Percentiles rank a stretch among this genome's conserved stretches.
Conservation (phyloP, 23 red algal species). For the Gracilaria gracilis region DNA sequence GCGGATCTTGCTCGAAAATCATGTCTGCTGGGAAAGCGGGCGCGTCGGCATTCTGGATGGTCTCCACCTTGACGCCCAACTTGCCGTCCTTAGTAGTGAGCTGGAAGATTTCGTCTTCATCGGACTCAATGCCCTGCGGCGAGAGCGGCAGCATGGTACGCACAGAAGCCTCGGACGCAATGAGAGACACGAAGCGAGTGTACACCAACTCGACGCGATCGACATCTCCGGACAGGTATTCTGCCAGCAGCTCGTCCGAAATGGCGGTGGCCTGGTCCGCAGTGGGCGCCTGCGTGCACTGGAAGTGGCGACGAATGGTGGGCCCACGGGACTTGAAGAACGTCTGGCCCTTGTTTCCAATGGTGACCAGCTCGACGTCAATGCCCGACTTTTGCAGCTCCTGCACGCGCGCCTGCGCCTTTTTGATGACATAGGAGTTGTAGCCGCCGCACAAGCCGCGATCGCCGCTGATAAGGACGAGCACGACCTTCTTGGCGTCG, state of each 20-base stretch:
- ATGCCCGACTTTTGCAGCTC: constrained; percentile 79
- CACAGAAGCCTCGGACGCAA: constrained; percentile 88
- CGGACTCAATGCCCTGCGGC: constrained; percentile 88
- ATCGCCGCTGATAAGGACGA: constrained; percentile 91
- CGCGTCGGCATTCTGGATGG: constrained; percentile 54
- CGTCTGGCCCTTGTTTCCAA: constrained; percentile 88
- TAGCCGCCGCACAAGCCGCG: constrained; percentile 97
- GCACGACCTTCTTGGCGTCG: constrained; percentile 77
- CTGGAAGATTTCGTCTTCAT: constrained; percentile 99
- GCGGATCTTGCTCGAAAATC: constrained; percentile 99
- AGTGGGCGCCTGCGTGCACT: constrained; percentile 85
- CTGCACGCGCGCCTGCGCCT: constrained; percentile 67
- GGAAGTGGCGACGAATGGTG: constrained; percentile 63
- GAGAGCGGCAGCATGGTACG: constrained; percentile 93
- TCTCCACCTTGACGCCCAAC: constrained; percentile 80
- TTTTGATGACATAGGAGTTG: constrained; percentile 93
- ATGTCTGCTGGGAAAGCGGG: constrained; percentile 89
- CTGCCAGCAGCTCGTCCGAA: constrained; percentile 86
- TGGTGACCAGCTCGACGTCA: constrained; percentile 82
- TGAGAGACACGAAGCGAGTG: constrained; percentile 98
- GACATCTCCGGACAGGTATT: constrained; percentile 95
- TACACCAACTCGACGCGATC: constrained; percentile 97
- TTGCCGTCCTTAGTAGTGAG: constrained; percentile 85
- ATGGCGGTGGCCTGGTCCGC: constrained; percentile 83
- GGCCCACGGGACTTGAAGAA: constrained; percentile 80